Evolutionary conservation across 2,329 filamentous ascomycete species (phyloP), one percentile per base, ranked within the genome.

Genomic region (Paracoccidioides lutzii): DNA sequence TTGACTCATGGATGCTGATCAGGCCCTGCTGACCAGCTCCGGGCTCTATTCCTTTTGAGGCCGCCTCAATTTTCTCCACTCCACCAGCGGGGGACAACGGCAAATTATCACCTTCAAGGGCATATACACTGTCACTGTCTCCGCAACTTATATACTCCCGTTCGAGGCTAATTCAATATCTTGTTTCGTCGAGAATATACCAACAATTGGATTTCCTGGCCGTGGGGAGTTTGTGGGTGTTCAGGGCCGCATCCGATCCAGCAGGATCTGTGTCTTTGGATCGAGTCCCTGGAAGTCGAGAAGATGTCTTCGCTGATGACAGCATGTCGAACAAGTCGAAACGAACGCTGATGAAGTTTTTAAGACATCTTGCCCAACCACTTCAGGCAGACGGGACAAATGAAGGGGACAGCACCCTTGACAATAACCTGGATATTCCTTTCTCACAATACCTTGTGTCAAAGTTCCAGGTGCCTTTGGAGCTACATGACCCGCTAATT

Each of bases 191-290:
- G 5, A 86, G 84, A 62, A 86, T 90, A 10, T 91, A 91, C 66
- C 82, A 85, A 28, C 90, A 96, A 72, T 80, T 98, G 49, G 91
- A 97, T 67, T 97, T 97, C 63, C 81, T 93, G 59, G 89, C 91
- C 33, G 88, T 97, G 32, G 91, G 91, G 32, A 91, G 87, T 56
- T 97, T 91, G 81, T 96, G 87, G 79, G 82, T 96, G 55, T 84
- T 84, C 66, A 62, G 62, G 33, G 56, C 58, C 22, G 49, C 45
- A n/a, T 22, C 22, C 22, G 40, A 45, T 35, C 52, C 59, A 6
- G 55, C 57, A 15, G 41, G 62, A 43, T 64, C 71, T 10, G 62
- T 61, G 32, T 63, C 62, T 7, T 73, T 95, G 40, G 75, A 78
- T 53, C 85, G 86, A 56, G 87, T 97, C 52, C 91, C 93, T 0